Conservation (phyloP, 1,284 basidiomycete species). For the Chiua sp. region DNA sequence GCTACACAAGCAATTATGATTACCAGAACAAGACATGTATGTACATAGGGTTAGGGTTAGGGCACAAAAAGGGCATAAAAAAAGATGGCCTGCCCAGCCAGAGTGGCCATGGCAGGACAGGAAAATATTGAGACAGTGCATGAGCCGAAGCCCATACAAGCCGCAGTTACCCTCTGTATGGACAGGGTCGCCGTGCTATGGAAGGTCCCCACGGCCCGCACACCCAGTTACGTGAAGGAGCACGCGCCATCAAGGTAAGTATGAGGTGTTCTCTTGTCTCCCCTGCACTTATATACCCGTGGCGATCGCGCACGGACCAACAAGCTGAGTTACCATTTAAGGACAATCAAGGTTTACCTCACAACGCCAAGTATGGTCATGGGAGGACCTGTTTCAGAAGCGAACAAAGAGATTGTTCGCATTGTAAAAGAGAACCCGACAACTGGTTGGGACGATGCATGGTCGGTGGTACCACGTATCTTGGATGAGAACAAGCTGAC, state of each 20-base stretch:
- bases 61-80: background rate
- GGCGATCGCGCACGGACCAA: too few relatives aligned
- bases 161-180: slow-evolving; percentile 35
- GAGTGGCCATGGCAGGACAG: slow-evolving; percentile 56
- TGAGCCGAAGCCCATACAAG: slow-evolving; percentile 43
- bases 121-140: slow-evolving; percentile 70
- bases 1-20: too few relatives aligned
- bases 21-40: too few relatives aligned
- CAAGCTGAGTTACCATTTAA: background rate
- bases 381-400: too few relatives aligned
- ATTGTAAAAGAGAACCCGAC: too few relatives aligned
- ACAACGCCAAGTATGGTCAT: too few relatives aligned
- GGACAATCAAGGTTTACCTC: background rate
- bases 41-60: background rate
- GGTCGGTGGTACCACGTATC: too few relatives aligned
- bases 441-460: slow-evolving; percentile 25
- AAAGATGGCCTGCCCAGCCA: slow-evolving; percentile 39
- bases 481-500: slow-evolving; percentile 8
- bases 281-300: too few relatives aligned
- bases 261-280: too few relatives aligned
- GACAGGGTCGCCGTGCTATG: slow-evolving; percentile 59
- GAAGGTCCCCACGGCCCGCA: slow-evolving; percentile 50
- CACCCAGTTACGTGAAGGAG: slow-evolving; percentile 54
- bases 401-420: too few relatives aligned
- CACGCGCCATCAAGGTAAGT: too few relatives aligned